Base-by-base conservation (phyloP, 352 stramenopile genomes). In the Globisporangium uncinulatum region DNA sequence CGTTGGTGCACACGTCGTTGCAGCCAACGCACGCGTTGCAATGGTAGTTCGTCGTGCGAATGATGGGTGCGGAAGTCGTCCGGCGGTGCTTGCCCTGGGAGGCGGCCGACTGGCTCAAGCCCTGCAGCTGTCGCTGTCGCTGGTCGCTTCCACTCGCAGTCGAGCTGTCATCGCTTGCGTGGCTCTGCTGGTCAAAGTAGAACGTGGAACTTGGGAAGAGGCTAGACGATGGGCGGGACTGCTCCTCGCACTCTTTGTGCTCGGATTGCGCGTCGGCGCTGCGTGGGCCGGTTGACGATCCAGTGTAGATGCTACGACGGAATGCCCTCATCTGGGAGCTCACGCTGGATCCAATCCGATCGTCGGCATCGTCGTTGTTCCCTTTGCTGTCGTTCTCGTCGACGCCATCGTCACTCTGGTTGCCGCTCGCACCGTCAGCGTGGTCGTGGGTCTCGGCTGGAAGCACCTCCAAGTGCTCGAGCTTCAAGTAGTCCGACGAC, bases 1-100 rank as follows among this genome's bases (percentile, higher is more conserved):
- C 59, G 50, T 76, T 80, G 10, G 61, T 61, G 61, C 79, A 92
- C 6, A 92, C 77, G 34, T 92, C 81, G 51, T 92, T 92, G 62
- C 81, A 92, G 52, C 73, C 69, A 20, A 89, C 85, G 59, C 81
- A 92, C n/a, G 81, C 81, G 53, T 92, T 72, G 17, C 81, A 92
- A 32, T 69, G 67, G 48, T 83, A 74, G 0, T 72, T 59, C 4
- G 50, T 62, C 2, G 61, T 55, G 20, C 68, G 60, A 31, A 50
- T 47, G 19, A 21, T 36, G 8, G 11, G 24, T 29, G 29, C 29
- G 11, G 31, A 53, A 0, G 47, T 53, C 15, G 32, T 54, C 10
- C 15, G 34, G n/a, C 11, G 51, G 13, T 57, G 39, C 15, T 14
- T 15, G 21, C 31, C 4, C 6, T 53, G 47, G 21, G 47, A 10